Conservation (phyloP, 352 stramenopile species). For the Phytophthora crassamura region DNA sequence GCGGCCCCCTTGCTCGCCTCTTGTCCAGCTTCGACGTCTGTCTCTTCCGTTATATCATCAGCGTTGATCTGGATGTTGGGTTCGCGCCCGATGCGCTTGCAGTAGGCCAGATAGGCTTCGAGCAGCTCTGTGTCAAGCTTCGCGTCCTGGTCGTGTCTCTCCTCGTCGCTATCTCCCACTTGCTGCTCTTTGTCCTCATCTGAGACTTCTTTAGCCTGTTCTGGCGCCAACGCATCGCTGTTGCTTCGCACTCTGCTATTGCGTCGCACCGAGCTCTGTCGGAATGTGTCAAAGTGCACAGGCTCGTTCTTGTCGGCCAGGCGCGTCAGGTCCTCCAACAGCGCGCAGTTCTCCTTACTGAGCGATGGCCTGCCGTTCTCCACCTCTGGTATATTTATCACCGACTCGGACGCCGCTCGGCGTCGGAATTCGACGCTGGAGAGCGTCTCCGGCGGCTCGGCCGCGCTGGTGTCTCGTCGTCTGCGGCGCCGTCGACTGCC, state of each 20-base stretch:
- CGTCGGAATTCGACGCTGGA: constrained; percentile 22
- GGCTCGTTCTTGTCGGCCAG: constrained; percentile 61
- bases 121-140: constrained; percentile 93
- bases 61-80: constrained; percentile 83
- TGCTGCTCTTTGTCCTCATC: constrained; percentile 1
- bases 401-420: constrained; percentile 24
- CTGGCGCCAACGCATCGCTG: not conserved
- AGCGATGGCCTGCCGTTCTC: not conserved
- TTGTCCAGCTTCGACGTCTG: constrained; percentile 46
- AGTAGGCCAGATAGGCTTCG: constrained; percentile 94
- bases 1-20: constrained; percentile 18
- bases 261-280: constrained; percentile 29
- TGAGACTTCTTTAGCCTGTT: not conserved
- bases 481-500: constrained; percentile 21
- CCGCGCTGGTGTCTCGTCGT: constrained; percentile 22
- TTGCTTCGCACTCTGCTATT: constrained; percentile 22
- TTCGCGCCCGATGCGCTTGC: constrained; percentile 87
- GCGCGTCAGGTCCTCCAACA: constrained; percentile 54
- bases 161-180: constrained; percentile 39
- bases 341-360: constrained; percentile 47
- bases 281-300: constrained; percentile 55
- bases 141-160: constrained; percentile 70
- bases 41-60: constrained; percentile 66
- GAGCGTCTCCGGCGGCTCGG: constrained; percentile 24
- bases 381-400: constrained; percentile 1